Evolutionary conservation across 2,329 filamentous ascomycete genomes (phyloP).

Genomic region (Diaporthe sp.): DNA sequence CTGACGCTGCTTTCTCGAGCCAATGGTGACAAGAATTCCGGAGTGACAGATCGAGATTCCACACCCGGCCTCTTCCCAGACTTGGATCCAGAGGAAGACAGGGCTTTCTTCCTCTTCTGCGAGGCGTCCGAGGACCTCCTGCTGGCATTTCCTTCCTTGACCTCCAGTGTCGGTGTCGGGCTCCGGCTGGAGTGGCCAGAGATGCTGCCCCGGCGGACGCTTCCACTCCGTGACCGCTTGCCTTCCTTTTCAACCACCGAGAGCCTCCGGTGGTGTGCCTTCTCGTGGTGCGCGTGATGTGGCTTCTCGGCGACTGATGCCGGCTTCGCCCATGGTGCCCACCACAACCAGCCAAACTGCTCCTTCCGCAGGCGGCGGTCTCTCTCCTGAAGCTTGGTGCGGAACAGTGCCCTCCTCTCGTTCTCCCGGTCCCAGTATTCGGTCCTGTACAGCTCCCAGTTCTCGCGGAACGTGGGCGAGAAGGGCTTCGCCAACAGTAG

Average conservation of each 20-base stretch:
- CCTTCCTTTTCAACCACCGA: conserved; percentile 57
- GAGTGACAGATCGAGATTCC: conserved; percentile 64
- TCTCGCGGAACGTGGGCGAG: conserved; percentile 92
- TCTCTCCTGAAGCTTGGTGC: conserved; percentile 74
- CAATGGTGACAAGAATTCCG: conserved; percentile 64
- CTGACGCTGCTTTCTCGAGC: conserved; percentile 57
- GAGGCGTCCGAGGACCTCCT: conserved; percentile 60
- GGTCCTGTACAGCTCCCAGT: conserved; percentile 93
- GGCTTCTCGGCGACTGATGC: conserved; percentile 43
- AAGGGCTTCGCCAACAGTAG: conserved; percentile 94
- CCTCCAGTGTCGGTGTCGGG: conserved; percentile 59
- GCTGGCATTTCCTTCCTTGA: conserved; percentile 50
- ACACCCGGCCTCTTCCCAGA: conserved; percentile 54
- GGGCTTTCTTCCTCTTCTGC: conserved; percentile 64
- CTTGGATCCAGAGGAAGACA: conserved; percentile 43
- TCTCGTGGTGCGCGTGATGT: conserved; percentile 51
- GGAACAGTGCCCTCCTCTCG: conserved; percentile 80
- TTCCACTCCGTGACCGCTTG: conserved; percentile 62
- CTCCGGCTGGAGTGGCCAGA: conserved; percentile 59
- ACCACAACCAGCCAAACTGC: conserved; percentile 84
- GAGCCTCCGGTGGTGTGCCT: conserved; percentile 52
- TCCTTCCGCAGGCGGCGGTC: conserved; percentile 76
- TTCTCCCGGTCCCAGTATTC: conserved; percentile 99
- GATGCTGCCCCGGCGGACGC: conserved; percentile 62
- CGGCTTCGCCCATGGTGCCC: conserved; percentile 76